Base-by-base conservation (phyloP, 345 rosid species). In the Tarenaya hassleriana region DNA sequence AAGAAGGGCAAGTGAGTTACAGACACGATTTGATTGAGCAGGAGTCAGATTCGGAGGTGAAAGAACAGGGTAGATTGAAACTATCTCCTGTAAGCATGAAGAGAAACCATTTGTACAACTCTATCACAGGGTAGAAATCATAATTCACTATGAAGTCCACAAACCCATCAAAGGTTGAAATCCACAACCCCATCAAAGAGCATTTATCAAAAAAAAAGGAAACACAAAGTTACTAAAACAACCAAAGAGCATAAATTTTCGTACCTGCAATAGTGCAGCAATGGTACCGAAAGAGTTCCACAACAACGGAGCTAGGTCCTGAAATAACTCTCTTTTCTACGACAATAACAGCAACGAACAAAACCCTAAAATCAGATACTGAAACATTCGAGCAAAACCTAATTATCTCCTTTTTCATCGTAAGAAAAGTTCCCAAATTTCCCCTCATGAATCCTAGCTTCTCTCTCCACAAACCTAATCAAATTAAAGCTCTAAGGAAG, bases 1-100 rank as follows among this genome's bases (percentile, higher is more conserved):
- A 74, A 94, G 97, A 67, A 94, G 95, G 19, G 99, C 99, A 32
- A 94, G 88, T 41, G 95, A 94, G 70, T 94, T 88, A 72, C 99
- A 94, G 39, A 94, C 99, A 60, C 99, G 82, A 69, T 86, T 88
- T 32, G 99, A 94, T 59, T 88, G 97, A 8, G 95, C 87, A 8
- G 94, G 88, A 63, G 79, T 73, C 50, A 94, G 71, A 70, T 75
- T 83, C 10, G 97, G 99, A 15, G 99, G 97, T 7, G 97, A 73
- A 13, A 94, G 83, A 69, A 86, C 91, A 67, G 95, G 91, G 62
- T 88, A 94, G 75, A 94, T 86, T 39, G 94, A 88, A 45, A 94
- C 91, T 29, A 94, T 88, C 74, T 94, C 99, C 99, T 94, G 84
- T 56, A 63, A 57, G 32, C 16, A 66, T 19, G 34, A 1, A 56